A percentile compares a stretch with the other conserved stretches of the same genome.
phyloP scores from a whole-genome alignment of 192 early-diverging fungal genomes.

The Gaertneriomyces semiglobifer region DNA sequence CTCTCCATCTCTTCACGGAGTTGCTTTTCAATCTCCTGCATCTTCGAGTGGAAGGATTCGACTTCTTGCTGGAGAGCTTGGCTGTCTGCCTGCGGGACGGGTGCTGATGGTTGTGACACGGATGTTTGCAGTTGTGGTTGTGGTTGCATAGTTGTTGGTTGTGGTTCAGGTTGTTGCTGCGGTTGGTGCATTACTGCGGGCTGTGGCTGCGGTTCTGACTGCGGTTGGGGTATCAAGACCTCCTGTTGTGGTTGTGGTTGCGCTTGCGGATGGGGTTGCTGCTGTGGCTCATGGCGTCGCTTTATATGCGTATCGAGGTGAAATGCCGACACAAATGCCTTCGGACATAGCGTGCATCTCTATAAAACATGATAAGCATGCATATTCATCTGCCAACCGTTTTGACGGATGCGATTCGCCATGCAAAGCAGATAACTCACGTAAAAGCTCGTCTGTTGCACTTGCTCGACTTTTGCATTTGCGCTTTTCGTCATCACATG shows the following conservation, averaged over 20 bases:
- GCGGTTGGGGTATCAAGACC: constrained; percentile 8
- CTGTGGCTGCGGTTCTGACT: background rate
- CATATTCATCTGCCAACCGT: background rate
- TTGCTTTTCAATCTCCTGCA: constrained; percentile 30
- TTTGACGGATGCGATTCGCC: background rate
- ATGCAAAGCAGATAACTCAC: background rate
- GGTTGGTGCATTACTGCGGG: background rate
- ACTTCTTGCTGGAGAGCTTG: constrained; percentile 25
- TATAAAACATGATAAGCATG: background rate
- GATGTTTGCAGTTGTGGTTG: constrained; percentile 7
- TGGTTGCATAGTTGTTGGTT: constrained; percentile 8
- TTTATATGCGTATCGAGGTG: constrained; percentile 44
- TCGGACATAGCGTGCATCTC: constrained; percentile 44
- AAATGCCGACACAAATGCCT: constrained; percentile 36
- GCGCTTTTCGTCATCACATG: constrained; percentile 53
- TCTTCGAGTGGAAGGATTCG: constrained; percentile 16
- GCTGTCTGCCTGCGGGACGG: background rate
- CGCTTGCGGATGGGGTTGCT: constrained; percentile 1
- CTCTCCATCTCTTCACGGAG: constrained; percentile 37
- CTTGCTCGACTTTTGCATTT: background rate
- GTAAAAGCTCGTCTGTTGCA: constrained; percentile 1
- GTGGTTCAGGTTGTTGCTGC: constrained; percentile 13
- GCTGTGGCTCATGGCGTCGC: constrained; percentile 37
- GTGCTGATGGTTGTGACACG: constrained; percentile 3
- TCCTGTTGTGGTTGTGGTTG: background rate